Evolutionary conservation across 305 asterid genomes (phyloP).

Genomic region (Coffea humblotiana): DNA sequence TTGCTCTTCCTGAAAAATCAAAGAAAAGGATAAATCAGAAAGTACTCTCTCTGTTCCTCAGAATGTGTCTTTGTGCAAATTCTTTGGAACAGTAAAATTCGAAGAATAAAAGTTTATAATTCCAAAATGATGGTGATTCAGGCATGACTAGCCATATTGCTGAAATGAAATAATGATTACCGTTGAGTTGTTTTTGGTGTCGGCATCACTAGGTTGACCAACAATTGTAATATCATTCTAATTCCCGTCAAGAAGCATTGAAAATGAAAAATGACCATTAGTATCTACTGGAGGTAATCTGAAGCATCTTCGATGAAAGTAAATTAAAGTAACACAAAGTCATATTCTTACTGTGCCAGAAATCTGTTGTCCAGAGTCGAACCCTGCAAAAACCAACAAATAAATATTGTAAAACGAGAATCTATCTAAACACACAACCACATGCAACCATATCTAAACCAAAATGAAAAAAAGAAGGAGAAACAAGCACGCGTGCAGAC

Average conservation of each 20-base stretch:
- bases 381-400: slow-evolving; percentile 46
- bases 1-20: slow-evolving; percentile 47
- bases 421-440: background rate
- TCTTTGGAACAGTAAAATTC: background rate
- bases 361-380: slow-evolving; percentile 42
- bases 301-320: background rate
- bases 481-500: no score
- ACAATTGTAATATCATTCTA: slow-evolving; percentile 47
- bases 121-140: background rate
- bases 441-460: background rate
- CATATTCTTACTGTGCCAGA: slow-evolving; percentile 58
- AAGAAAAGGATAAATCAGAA: slow-evolving; percentile 2
- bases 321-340: background rate
- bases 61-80: background rate
- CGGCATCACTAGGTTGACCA: slow-evolving; percentile 40
- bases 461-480: background rate
- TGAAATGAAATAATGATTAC: slow-evolving; percentile 29
- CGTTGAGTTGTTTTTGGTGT: slow-evolving; percentile 42
- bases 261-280: slow-evolving; percentile 10
- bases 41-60: background rate
- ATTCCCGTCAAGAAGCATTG: slow-evolving; percentile 20
- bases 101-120: background rate
- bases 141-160: background rate
- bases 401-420: background rate
- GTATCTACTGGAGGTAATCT: background rate